Conservation (phyloP, 306 rosid genomes). For the Casuarina equisetifolia region DNA sequence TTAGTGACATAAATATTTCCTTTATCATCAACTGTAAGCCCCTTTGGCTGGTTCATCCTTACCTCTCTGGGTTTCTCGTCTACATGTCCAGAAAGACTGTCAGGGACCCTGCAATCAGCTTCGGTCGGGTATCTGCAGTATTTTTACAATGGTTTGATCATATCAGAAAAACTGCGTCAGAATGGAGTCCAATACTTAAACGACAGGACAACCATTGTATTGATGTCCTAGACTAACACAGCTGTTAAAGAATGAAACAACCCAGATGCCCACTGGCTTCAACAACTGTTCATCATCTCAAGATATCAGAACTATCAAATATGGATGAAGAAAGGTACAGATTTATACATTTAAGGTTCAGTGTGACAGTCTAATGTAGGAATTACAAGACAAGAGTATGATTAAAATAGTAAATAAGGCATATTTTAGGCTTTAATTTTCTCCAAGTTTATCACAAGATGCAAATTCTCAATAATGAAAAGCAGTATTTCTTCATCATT, state of each 20-base stretch:
- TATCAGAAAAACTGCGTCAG: not conserved
- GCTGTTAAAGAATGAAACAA: not conserved
- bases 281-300: not conserved
- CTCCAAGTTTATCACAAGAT: not conserved
- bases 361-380: not conserved
- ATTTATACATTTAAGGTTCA: not conserved
- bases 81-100: constrained; percentile 82
- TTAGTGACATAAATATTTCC: constrained; percentile 91
- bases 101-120: constrained; percentile 82
- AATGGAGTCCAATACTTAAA: not conserved
- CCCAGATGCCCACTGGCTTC: not conserved
- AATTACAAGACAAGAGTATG: not conserved
- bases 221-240: not conserved
- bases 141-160: constrained; percentile 13
- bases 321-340: not conserved
- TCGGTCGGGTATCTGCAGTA: constrained; percentile 83
- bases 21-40: constrained; percentile 82
- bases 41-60: constrained; percentile 85
- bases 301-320: not conserved
- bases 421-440: not conserved
- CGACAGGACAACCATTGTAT: not conserved
- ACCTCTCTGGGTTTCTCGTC: constrained; percentile 86
- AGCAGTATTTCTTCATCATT: not conserved
- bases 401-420: not conserved
- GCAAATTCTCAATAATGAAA: not conserved